Evolutionary conservation across 805 yeast species (phyloP), one percentile per base, ranked within the genome.

Genomic region (Myxozyma neglecta): DNA sequence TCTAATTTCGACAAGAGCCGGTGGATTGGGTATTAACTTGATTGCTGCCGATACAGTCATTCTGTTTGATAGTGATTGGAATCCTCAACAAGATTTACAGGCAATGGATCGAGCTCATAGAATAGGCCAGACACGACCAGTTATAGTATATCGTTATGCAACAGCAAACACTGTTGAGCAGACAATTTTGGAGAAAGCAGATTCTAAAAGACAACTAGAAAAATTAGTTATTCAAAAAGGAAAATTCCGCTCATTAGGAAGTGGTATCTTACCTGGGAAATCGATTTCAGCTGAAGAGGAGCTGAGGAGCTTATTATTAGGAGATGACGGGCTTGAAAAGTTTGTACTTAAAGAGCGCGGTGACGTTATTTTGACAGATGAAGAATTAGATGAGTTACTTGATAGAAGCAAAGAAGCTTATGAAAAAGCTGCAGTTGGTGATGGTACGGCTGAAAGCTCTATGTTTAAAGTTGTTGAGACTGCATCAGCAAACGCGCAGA

Each of bases 21-120:
- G 97, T 9, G 98, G 98, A 0, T 80, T 93, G 37, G 99, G 99
- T 5, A 84, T 93, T 47, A 93, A 93, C 70, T 77, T 93, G 58
- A 83, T 87, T 0, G 85, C 87, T 0, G 97, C 98, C 0, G 97
- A 94, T 66, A 86, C 96, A 1, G 98, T 94, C 1, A 83, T 93
- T 3, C 70, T 93, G 10, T 91, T 90, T 71, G 99, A 93, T 70
- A 88, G 90, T 59, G 99, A 93, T 71, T 93, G 97, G 97, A 93
- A 93, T 70, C 99, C 98, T 0, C 97, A 93, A 71, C 96, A 90
- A 64, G 98, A 93, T 74, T 77, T 91, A 54, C 99, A 93, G 73
- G 98, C 98, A 0, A 93, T 93, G 85, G 98, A 92, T 70, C 80
- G 99, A 57, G 96, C 89, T 11, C 98, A 93, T 72, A 79, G 99